These are phyloP conservation scores for Deinandra increscens DNA, from an alignment of 129 eudicot species.

Conservation along the genomic window DNA sequence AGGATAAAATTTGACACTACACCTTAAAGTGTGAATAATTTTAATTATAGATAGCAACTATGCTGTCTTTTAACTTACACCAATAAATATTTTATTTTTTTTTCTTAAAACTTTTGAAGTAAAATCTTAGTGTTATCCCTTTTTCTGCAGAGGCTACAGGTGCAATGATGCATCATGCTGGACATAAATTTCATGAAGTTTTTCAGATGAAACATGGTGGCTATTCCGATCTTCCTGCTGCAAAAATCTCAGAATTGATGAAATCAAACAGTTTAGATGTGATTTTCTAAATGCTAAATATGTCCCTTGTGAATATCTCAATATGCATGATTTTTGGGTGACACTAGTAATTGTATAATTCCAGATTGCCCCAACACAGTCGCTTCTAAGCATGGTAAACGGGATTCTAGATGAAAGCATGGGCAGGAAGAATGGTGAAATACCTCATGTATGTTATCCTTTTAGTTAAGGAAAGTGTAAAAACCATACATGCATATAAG, in stretches of 20 bases:
- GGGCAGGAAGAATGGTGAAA: slow-evolving; percentile 77
- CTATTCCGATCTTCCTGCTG: slow-evolving; percentile 75
- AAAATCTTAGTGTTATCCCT: background rate
- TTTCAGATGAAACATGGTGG: slow-evolving; percentile 82
- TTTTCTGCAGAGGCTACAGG: slow-evolving; percentile 47
- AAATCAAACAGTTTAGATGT: slow-evolving; percentile 91
- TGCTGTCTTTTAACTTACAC: too few relatives aligned
- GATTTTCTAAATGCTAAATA: slow-evolving; percentile 20
- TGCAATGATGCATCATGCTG: slow-evolving; percentile 59
- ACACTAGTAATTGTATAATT: slow-evolving; percentile 24
- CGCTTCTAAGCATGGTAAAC: slow-evolving; percentile 78
- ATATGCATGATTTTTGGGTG: slow-evolving; percentile 5
- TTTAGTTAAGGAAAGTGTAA: background rate
- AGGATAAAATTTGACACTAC: background rate
- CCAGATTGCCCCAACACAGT: slow-evolving; percentile 95
- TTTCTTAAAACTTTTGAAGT: background rate
- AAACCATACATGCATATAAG: background rate
- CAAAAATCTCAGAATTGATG: slow-evolving; percentile 80
- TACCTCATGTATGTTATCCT: slow-evolving; percentile 73
- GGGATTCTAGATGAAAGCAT: slow-evolving; percentile 87
- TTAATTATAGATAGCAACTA: too few relatives aligned
- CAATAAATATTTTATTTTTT: background rate
- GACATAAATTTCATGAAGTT: slow-evolving; percentile 81
- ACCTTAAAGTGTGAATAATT: background rate
- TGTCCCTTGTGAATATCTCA: slow-evolving; percentile 7